Conservation (phyloP, 2,329 filamentous ascomycete species). For the Alternaria sp. region DNA sequence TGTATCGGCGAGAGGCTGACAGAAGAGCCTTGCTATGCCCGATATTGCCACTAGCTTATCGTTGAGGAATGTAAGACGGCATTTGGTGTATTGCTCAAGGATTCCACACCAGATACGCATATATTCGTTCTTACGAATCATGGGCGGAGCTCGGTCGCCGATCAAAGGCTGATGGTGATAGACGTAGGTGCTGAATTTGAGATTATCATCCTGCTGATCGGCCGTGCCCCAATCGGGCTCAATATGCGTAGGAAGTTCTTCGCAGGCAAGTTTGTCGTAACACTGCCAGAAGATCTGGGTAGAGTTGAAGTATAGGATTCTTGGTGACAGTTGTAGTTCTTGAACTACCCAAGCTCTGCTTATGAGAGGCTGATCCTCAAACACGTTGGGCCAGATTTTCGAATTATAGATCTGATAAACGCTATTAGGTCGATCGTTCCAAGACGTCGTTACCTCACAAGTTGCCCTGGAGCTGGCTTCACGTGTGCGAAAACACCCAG, state of each 20-base stretch:
- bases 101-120: neutral
- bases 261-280: neutral
- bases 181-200: neutral
- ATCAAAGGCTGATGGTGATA: neutral
- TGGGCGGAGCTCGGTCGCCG: neutral
- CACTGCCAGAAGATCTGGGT: slow-evolving; percentile 2
- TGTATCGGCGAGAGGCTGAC: neutral
- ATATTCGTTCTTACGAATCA: too few species aligned
- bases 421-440: neutral
- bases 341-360: neutral
- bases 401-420: neutral
- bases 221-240: accelerated
- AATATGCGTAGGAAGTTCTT: neutral
- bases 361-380: neutral
- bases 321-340: neutral
- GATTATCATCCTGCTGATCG: neutral
- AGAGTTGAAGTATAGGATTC: neutral
- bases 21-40: neutral
- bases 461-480: neutral
- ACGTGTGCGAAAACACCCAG: neutral
- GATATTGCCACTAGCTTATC: slow-evolving; percentile 1
- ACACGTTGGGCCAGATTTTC: neutral
- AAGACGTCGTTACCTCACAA: neutral
- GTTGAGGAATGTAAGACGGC: neutral
- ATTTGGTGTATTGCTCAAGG: neutral